Evolutionary conservation across 129 eudicot species (phyloP), one percentile per base, ranked within the genome.

Genomic region (Artemisia argyi): DNA sequence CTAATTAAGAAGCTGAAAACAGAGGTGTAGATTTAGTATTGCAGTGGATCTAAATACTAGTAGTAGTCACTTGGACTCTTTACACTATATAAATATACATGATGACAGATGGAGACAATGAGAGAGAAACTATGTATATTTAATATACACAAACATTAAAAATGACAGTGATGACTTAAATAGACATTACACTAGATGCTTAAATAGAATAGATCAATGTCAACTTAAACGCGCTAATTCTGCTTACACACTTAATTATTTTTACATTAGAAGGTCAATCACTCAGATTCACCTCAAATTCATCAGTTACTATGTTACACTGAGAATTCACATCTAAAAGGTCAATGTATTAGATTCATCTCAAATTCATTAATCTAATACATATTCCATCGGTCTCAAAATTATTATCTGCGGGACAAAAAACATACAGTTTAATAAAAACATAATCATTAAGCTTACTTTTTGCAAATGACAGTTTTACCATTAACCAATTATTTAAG

Each of bases 151-250:
- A 68, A 32, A 67, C 51, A 67, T 58, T 56, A 12, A 75, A 19
- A 58, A 30, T 32, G 59, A 62, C 16, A 70, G 56, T 17, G 66
- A 39, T 53, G 71, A 70, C 51, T 13, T 47, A 22, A 52, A 58
- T 61, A 22, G 77, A 78, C 66, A 7, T 39, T 69, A 75, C 42
- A 52, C n/a, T 76, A 70, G 76, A 77, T 69, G 76, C 52, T 48
- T 49, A 15, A 20, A 20, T 20, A 61, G 13, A 20, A 20, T 20
- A 61, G 13, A 77, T 77, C 54, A 77, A 70, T 70, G 81, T 70
- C 81, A 77, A 70, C 81, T 53, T 54, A 62, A 70, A 71, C 72
- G 72, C 76, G 81, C 64, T 65, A 74, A 57, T 57, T 7, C 42
- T 39, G 63, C 17, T 54, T 24, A 39, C 44, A 39, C 44, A 20